These are phyloP conservation scores for Cryomyces minteri DNA, from an alignment of 495 filamentous ascomycete genomes.

Conservation along the genomic window DNA sequence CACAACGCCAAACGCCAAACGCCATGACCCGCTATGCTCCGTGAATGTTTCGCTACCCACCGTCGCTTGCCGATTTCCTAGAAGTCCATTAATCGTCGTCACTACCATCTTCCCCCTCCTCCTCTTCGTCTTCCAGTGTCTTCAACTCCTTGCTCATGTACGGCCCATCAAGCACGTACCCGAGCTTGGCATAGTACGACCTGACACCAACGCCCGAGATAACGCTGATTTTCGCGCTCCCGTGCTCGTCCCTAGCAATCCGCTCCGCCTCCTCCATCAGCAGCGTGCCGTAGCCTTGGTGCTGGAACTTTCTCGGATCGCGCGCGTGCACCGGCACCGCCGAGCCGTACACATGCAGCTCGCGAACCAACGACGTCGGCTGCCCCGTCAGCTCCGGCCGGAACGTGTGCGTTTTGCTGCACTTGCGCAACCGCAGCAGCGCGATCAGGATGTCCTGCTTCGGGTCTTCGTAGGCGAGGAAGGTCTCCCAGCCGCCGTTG, in stretches of 20 bases:
- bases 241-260: constrained; percentile 85
- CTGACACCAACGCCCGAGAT: constrained; percentile 91
- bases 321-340: constrained; percentile 88
- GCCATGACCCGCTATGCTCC: too few relatives aligned
- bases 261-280: constrained; percentile 96
- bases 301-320: constrained; percentile 91
- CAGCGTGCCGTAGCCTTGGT: constrained; percentile 90
- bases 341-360: constrained; percentile 91
- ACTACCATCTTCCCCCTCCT: constrained; percentile 18
- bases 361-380: constrained; percentile 78
- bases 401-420: constrained; percentile 76
- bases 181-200: constrained; percentile 82
- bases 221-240: constrained; percentile 82
- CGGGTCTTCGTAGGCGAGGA: constrained; percentile 92
- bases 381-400: constrained; percentile 71
- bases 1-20: too few relatives aligned
- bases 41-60: too few relatives aligned
- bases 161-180: constrained; percentile 73
- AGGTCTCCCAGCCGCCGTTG: constrained; percentile 96
- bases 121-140: constrained; percentile 28
- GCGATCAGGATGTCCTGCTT: constrained; percentile 97
- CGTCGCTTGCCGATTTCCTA: not conserved
- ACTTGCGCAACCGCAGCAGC: constrained; percentile 76
- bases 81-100: constrained; percentile 32
- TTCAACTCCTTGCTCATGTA: constrained; percentile 65